Percentiles rank a stretch among this genome's conserved stretches.
These are phyloP conservation scores for Phytophthora hibernalis DNA, from an alignment of 352 stramenopile species.

Conservation along the genomic window DNA sequence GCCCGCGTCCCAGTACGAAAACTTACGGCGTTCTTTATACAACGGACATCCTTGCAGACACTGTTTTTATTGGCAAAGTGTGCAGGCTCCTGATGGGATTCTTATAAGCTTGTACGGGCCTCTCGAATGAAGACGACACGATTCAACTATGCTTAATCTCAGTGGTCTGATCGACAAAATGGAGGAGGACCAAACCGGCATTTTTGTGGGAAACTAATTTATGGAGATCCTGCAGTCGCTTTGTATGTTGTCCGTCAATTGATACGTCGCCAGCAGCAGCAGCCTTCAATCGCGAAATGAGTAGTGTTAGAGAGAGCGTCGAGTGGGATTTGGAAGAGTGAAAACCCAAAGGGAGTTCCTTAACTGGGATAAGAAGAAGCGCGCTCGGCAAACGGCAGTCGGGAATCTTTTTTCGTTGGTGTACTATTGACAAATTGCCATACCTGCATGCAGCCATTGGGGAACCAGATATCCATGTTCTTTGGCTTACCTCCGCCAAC, in stretches of 20 bases:
- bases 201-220: conserved; percentile 3
- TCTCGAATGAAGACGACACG: conserved; percentile 4
- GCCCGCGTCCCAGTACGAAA: neutral
- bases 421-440: conserved; percentile 7
- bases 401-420: conserved; percentile 3
- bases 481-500: conserved; percentile 12
- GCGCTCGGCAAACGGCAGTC: conserved; percentile 6
- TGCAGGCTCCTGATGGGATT: conserved; percentile 3
- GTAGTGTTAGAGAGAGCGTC: conserved; percentile 1
- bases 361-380: conserved; percentile 10
- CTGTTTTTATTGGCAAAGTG: conserved; percentile 11
- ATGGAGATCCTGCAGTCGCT: neutral
- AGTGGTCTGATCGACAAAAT: neutral
- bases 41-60: conserved; percentile 4
- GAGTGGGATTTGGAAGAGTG: conserved; percentile 8
- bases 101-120: neutral
- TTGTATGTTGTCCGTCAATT: conserved; percentile 2
- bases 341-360: conserved; percentile 2
- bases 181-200: conserved; percentile 4
- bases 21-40: conserved; percentile 5
- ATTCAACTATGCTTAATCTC: conserved; percentile 8
- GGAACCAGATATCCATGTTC: conserved; percentile 15
- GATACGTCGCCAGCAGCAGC: neutral
- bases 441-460: conserved; percentile 8
- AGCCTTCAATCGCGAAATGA: conserved; percentile 5